Evolutionary conservation across 2,329 filamentous ascomycete species (phyloP), one percentile per base, ranked within the genome.

Genomic region (Periconia macrospinosa): DNA sequence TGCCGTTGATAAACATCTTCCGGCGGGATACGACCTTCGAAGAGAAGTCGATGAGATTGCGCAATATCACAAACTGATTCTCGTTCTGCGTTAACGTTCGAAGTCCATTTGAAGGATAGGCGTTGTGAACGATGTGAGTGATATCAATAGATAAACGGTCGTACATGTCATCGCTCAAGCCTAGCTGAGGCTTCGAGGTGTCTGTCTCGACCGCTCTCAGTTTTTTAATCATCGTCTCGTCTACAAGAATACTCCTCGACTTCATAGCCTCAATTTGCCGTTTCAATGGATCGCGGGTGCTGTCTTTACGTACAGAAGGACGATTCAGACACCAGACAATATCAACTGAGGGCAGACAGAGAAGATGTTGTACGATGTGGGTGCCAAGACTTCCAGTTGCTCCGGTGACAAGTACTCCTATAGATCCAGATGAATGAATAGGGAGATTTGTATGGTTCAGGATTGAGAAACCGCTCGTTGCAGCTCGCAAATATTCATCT

Each of bases 101-200:
- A 62, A 79, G 82, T 63, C 79, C 82, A 64, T 82, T 82, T 67
- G 85, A 83, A 0, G 75, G 76, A 79, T 79, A 83, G 0, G 81
- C 80, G 57, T 81, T 83, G 67, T 85, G 82, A 19, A 81, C 52
- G 41, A 85, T 76, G 53, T 82, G 77, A 0, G 81, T 84, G 9
- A 78, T 78, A 2, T 48, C 60, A 0, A 57, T n/a, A 0, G 68
- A 59, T 0, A 84, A 70, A 0, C 47, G 18, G 1, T 65, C 41
- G 57, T 83, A 83, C 1, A 73, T 66, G 3, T 60, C 41, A 0
- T 52, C 15, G 0, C 67, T 54, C 0, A 88, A 72, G 0, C 83
- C 84, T 0, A 87, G 74, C 13, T 75, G 66, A 0, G 75, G 67
- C 14, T 77, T 73, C 0, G 78, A 75, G n/a, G 80, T 74, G 57